These are phyloP conservation scores for Heterobasidion parviporum DNA, from an alignment of 1,284 basidiomycete genomes.

Conservation along the genomic window DNA sequence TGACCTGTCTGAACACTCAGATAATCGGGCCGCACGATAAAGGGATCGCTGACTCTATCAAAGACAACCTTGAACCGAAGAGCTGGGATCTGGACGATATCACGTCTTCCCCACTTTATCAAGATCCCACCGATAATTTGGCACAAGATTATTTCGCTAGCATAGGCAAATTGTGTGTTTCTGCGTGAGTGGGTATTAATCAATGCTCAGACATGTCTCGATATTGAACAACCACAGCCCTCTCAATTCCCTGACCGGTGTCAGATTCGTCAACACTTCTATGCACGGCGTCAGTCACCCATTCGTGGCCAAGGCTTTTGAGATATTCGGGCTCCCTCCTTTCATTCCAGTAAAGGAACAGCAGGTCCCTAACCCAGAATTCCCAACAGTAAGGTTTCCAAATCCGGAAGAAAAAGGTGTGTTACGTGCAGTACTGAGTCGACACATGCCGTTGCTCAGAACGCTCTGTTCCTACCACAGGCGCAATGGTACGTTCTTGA, in stretches of 20 bases:
- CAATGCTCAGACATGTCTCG: background rate
- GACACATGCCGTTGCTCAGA: background rate
- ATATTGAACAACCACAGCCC: constrained; percentile 17
- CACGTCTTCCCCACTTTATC: constrained; percentile 32
- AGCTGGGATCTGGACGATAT: constrained; percentile 35
- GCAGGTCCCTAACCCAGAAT: constrained; percentile 68
- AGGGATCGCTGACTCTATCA: constrained; percentile 63
- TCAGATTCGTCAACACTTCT: constrained; percentile 68
- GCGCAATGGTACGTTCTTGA: constrained; percentile 37
- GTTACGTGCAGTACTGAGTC: constrained; percentile 1
- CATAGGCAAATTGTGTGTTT: constrained; percentile 31
- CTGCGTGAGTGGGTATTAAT: constrained; percentile 24
- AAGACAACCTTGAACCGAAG: constrained; percentile 48
- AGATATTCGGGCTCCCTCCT: constrained; percentile 45
- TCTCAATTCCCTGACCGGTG: constrained; percentile 15
- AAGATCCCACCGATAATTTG: constrained; percentile 54
- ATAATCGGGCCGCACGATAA: constrained; percentile 77
- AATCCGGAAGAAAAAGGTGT: constrained; percentile 83
- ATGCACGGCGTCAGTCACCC: constrained; percentile 80
- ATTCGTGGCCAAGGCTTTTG: constrained; percentile 51
- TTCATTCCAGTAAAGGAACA: constrained; percentile 59
- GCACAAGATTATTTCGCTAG: constrained; percentile 48
- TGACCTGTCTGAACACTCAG: constrained; percentile 23
- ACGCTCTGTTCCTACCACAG: constrained; percentile 4
- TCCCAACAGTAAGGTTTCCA: constrained; percentile 76